Percentiles rank a stretch among this genome's conserved stretches.
Evolutionary conservation across 345 rosid species (phyloP).

Genomic region (Eucalyptus curtisii): DNA sequence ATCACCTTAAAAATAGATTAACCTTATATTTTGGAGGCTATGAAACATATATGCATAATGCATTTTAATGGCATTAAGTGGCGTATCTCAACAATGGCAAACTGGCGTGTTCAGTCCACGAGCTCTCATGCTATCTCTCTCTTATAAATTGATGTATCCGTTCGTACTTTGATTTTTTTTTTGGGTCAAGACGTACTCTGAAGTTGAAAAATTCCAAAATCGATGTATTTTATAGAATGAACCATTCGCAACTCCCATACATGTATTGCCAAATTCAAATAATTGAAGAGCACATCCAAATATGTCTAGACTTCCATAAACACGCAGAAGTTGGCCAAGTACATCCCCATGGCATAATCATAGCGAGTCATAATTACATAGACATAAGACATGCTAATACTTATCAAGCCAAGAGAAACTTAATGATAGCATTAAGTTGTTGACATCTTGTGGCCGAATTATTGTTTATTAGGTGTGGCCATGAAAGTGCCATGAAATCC

Average conservation of each 20-base stretch:
- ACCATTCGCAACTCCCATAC: background rate
- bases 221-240: background rate
- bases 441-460: background rate
- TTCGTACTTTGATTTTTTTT: background rate
- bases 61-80: background rate
- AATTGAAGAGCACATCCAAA: background rate
- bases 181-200: background rate
- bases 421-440: background rate
- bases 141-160: background rate
- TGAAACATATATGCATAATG: background rate
- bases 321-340: background rate
- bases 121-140: rapidly evolving
- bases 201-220: background rate
- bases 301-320: background rate
- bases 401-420: background rate
- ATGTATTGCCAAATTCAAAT: background rate
- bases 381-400: background rate
- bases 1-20: background rate
- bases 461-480: background rate
- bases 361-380: background rate
- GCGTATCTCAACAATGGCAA: background rate
- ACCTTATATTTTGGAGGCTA: background rate
- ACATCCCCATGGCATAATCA: background rate
- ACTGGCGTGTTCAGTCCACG: background rate
- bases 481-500: background rate